A percentile compares a stretch with the other conserved stretches of the same genome.
Evolutionary conservation across 768 basidiomycete species (phyloP).

Genomic region (Boletus reticuloceps): DNA sequence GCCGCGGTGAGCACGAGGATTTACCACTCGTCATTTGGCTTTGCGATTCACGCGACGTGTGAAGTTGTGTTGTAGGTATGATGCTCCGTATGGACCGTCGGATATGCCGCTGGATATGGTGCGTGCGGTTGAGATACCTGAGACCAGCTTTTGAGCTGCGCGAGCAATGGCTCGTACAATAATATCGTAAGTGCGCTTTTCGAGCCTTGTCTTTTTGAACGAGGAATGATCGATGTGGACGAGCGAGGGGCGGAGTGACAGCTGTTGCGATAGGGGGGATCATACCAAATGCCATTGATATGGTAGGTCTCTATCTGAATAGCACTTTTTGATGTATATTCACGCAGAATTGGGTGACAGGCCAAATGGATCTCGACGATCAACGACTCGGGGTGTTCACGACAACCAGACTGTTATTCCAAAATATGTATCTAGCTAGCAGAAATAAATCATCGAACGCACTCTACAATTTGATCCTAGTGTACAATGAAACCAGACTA

Average conservation of each 20-base stretch:
- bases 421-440: neutral
- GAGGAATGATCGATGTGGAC: too few species aligned
- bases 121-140: slow-evolving; percentile 26
- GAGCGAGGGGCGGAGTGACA: slow-evolving; percentile 35
- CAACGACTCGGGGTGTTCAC: slow-evolving; percentile 29
- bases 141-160: slow-evolving; percentile 38
- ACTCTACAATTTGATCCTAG: too few species aligned
- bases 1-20: slow-evolving; percentile 25
- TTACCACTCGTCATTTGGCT: neutral
- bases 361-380: slow-evolving; percentile 38
- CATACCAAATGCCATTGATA: slow-evolving; percentile 41
- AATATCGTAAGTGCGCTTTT: slow-evolving; percentile 28
- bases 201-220: too few species aligned
- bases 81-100: slow-evolving; percentile 26
- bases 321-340: too few species aligned
- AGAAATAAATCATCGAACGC: slow-evolving; percentile 23
- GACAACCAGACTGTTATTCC: slow-evolving; percentile 36
- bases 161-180: slow-evolving; percentile 37
- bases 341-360: slow-evolving; percentile 19
- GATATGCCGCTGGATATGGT: slow-evolving; percentile 28
- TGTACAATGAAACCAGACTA: too few species aligned
- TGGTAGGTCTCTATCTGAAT: slow-evolving; percentile 24
- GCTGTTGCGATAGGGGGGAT: slow-evolving; percentile 35
- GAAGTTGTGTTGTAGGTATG: slow-evolving; percentile 30
- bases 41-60: neutral